Conservation (phyloP, 345 rosid species). For the Raphanus sativus region DNA sequence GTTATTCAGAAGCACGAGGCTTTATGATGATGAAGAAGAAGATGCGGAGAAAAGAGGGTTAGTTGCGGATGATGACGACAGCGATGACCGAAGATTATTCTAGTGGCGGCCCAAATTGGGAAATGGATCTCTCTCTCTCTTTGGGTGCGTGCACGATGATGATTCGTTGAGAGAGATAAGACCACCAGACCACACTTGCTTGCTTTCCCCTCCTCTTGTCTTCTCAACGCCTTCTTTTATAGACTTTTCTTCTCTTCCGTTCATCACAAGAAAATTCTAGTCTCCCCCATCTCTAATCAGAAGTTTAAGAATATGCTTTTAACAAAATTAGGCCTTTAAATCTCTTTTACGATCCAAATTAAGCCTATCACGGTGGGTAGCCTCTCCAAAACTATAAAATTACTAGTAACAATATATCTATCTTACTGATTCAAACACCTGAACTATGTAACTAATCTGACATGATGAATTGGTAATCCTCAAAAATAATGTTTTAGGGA, state of each 20-base stretch:
- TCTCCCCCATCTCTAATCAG: neutral
- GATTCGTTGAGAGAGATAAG: slow-evolving; percentile 27
- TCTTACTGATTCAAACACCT: no score
- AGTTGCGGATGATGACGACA: slow-evolving; percentile 28
- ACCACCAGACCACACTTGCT: slow-evolving; percentile 7
- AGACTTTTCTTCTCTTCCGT: neutral
- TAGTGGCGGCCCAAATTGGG: slow-evolving; percentile 27
- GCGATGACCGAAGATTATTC: slow-evolving; percentile 8
- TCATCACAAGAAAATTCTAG: neutral
- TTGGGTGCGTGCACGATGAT: neutral
- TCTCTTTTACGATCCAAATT: no score
- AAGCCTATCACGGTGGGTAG: no score
- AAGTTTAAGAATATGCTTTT: no score
- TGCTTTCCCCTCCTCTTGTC: neutral
- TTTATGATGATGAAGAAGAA: slow-evolving; percentile 22
- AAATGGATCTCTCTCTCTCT: neutral
- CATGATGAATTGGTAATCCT: no score
- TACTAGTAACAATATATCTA: no score
- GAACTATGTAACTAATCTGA: no score
- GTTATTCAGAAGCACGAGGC: neutral
- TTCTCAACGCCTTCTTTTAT: slow-evolving; percentile 23
- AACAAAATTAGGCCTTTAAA: no score
- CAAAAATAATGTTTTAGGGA: no score
- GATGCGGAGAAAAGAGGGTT: slow-evolving; percentile 24
- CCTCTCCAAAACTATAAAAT: no score